Evolutionary conservation across 1,284 basidiomycete species (phyloP), one percentile per base, ranked within the genome.

Genomic region (Puccinia hordei): DNA sequence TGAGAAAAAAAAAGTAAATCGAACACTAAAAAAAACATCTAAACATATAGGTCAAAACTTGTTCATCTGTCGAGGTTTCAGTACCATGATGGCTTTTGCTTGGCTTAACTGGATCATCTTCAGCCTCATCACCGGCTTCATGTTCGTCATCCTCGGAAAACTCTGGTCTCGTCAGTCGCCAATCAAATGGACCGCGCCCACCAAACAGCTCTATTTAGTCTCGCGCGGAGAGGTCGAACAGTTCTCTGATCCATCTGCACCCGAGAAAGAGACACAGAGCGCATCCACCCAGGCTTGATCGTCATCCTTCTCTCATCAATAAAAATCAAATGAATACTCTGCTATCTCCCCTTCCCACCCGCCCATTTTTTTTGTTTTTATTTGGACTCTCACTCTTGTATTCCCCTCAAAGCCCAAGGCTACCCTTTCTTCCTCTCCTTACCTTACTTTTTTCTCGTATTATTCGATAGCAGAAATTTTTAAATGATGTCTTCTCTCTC

Each of bases 31-130:
- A 12, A 46, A 44, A 19, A 24, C 2, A 44, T 2, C 27, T 41
- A 2, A 38, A 4, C 30, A 1, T 33, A 22, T 44, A 75, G 73
- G 73, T 75, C 73, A 75, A 75, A 63, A 63, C 44, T 41, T 75
- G 24, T 75, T 75, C 73, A 75, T 75, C 41, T 75, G 73, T 57
- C 73, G 73, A 22, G 73, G 73, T 6, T 75, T 75, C 41, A 75
- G 73, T 38, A 65, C 73, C 13, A 75, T 75, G 73, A 75, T 75
- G 73, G 73, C 73, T 6, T 75, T 75, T 51, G 55, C 73, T 0
- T 75, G 73, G 73, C 57, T 75, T 24, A 61, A 46, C 41, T 75
- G 73, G 73, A 75, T 75, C 19, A 61, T 75, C 55, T 44, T 63
- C 38, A 75, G 57, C 27, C 12, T 75, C 6, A 61, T 75, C 33